These are phyloP conservation scores for Boletus tylopilopsis DNA, from an alignment of 768 basidiomycete genomes.

Conservation along the genomic window DNA sequence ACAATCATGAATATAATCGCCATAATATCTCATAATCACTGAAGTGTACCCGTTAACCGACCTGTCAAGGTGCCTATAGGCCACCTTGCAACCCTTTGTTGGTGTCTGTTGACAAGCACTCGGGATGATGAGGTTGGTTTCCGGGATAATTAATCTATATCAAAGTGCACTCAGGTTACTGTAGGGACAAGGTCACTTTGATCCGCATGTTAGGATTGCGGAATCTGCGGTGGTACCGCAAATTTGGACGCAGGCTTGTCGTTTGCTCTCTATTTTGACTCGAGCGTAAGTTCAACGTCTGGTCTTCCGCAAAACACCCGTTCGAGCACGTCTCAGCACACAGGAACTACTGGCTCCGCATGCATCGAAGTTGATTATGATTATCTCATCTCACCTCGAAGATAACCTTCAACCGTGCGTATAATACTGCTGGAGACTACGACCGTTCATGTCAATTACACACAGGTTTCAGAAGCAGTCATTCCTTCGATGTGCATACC, in stretches of 20 bases:
- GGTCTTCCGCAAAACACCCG: background rate
- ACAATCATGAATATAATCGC: background rate
- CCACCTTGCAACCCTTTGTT: constrained; percentile 48
- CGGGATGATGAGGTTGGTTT: constrained; percentile 42
- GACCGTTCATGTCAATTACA: constrained; percentile 1
- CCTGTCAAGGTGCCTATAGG: constrained; percentile 73
- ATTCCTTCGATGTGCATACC: constrained; percentile 44
- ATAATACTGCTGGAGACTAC: background rate
- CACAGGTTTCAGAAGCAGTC: constrained; percentile 38
- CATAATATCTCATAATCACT: background rate
- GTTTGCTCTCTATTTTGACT: constrained; percentile 46
- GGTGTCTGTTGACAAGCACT: constrained; percentile 47
- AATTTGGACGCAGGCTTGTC: constrained; percentile 53
- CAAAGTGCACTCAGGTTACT: constrained; percentile 2
- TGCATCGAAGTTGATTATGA: constrained; percentile 46
- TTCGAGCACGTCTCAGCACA: constrained; percentile 37
- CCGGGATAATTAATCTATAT: background rate
- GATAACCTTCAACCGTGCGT: constrained; percentile 47
- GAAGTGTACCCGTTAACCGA: constrained; percentile 52
- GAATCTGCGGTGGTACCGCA: constrained; percentile 44
- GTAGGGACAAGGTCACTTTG: constrained; percentile 48
- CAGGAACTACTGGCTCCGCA: constrained; percentile 55
- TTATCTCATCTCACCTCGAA: constrained; percentile 61
- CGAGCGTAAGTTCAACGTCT: constrained; percentile 39
- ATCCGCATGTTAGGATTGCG: constrained; percentile 48